Evolutionary conservation across 495 filamentous ascomycete genomes (phyloP).

Genomic region (Penicillium flavigenum): DNA sequence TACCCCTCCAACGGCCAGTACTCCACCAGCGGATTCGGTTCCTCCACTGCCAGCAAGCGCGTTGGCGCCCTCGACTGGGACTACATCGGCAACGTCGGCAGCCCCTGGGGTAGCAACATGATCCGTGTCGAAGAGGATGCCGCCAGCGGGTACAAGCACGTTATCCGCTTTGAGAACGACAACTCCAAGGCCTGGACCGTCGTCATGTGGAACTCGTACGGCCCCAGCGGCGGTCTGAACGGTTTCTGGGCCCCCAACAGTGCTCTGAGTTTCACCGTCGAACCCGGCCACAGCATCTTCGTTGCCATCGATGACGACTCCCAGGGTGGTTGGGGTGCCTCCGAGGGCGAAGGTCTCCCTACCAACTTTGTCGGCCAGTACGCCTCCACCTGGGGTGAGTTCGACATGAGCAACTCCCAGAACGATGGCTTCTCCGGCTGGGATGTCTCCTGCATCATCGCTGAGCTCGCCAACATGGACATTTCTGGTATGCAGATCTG

Average conservation of each 20-base stretch:
- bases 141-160: slow-evolving; percentile 46
- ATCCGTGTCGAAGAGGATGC: slow-evolving; percentile 38
- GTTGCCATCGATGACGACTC: slow-evolving; percentile 51
- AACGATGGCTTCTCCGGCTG: slow-evolving; percentile 50
- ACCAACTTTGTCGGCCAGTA: slow-evolving; percentile 35
- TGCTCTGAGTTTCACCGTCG: slow-evolving; percentile 43
- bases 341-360: slow-evolving; percentile 33
- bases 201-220: slow-evolving; percentile 55
- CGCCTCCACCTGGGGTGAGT: slow-evolving; percentile 53
- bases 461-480: slow-evolving; percentile 28
- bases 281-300: slow-evolving; percentile 38
- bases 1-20: slow-evolving; percentile 25
- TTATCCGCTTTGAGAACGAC: slow-evolving; percentile 46
- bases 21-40: slow-evolving; percentile 35
- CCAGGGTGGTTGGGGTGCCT: slow-evolving; percentile 42
- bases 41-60: slow-evolving; percentile 18
- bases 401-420: slow-evolving; percentile 51
- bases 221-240: slow-evolving; percentile 35
- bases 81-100: slow-evolving; percentile 49
- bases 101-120: slow-evolving; percentile 56
- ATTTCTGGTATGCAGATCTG: slow-evolving; percentile 48
- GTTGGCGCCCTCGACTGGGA: slow-evolving; percentile 23
- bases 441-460: slow-evolving; percentile 55
- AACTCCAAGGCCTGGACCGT: slow-evolving; percentile 40
- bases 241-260: slow-evolving; percentile 44